These are phyloP conservation scores for Crithidia expoeki DNA, from an alignment of 208 protist genomes.

Conservation along the genomic window DNA sequence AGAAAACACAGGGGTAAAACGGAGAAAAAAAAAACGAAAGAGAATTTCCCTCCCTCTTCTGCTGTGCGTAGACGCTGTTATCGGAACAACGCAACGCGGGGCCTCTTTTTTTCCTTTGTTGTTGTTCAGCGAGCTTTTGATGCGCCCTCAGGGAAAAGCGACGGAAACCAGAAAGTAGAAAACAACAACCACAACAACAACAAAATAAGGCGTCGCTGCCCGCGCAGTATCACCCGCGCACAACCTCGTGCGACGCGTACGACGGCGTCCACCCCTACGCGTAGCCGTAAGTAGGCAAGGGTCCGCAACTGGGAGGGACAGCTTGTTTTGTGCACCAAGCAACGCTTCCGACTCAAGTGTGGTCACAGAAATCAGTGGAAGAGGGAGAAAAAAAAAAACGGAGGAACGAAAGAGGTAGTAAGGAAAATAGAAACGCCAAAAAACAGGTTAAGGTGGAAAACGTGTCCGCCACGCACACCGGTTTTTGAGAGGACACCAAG, in stretches of 20 bases:
- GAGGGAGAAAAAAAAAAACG: not conserved
- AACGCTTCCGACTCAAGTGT: too few species aligned
- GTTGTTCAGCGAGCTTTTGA: not conserved
- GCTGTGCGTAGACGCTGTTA: too few species aligned
- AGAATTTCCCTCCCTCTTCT: too few species aligned
- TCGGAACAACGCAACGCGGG: too few species aligned
- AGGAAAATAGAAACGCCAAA: not conserved
- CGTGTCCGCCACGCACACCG: not conserved
- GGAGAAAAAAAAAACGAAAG: not conserved
- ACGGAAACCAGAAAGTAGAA: not conserved
- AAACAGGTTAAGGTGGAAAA: not conserved
- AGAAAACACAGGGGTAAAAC: too few species aligned
- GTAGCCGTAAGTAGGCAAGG: conserved; percentile 11
- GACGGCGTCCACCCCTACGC: conserved; percentile 10
- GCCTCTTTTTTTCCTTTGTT: not conserved
- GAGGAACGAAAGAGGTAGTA: not conserved
- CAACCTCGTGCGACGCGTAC: not conserved
- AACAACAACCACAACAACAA: not conserved
- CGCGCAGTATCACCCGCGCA: conserved; percentile 17
- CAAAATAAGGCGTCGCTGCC: not conserved
- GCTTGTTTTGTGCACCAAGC: too few species aligned
- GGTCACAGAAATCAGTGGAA: not conserved
- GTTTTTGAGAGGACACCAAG: not conserved
- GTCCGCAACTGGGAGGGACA: not conserved
- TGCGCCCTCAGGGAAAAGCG: not conserved